Evolutionary conservation across 2,329 filamentous ascomycete genomes (phyloP), one percentile per base, ranked within the genome.

Genomic region (Trichoderma endophyticum): DNA sequence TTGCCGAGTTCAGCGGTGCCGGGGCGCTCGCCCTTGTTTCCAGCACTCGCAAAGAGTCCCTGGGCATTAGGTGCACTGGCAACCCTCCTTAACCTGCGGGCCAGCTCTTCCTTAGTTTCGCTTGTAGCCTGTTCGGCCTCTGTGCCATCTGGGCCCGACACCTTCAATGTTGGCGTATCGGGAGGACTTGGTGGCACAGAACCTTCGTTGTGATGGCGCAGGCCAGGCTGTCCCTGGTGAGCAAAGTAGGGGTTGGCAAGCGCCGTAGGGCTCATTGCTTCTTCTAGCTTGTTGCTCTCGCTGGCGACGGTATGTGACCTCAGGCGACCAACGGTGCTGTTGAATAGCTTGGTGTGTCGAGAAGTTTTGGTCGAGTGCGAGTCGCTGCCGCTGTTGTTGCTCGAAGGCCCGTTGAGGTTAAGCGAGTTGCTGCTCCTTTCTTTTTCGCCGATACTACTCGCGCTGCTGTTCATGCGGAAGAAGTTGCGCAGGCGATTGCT

Each of bases 51-150:
- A 78, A 99, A 98, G 39, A 98, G 85, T 26, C 95, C 96, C 82
- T 99, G 96, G 26, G 95, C 94, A 85, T 99, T 99, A 48, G 96
- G 96, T 65, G 96, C 96, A 80, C 95, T 98, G 70, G 96, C 96
- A 70, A 99, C 96, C 80, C 95, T 91, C 80, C 96, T 90, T 79
- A 99, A 84, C 81, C 98, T 97, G 79, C 96, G 88, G 30, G 96
- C 96, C 78, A 98, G 83, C 83, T 98, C 96, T 82, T 98, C 95
- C 82, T 97, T 98, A 57, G 93, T 94, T 69, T 92, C 92, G 67
- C 90, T 90, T 34, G 91, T 92, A 43, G 92, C 89, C 76, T 93
- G 90, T 34, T 91, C 86, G 76, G 88, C 87, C 75, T 90, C 87
- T 64, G 84, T 83, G 70, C 89, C 90, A 70, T 90, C 88, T 61